A percentile compares a stretch with the other conserved stretches of the same genome.
phyloP scores from a whole-genome alignment of 2,329 filamentous ascomycete species.

The Sclerotinia minor region DNA sequence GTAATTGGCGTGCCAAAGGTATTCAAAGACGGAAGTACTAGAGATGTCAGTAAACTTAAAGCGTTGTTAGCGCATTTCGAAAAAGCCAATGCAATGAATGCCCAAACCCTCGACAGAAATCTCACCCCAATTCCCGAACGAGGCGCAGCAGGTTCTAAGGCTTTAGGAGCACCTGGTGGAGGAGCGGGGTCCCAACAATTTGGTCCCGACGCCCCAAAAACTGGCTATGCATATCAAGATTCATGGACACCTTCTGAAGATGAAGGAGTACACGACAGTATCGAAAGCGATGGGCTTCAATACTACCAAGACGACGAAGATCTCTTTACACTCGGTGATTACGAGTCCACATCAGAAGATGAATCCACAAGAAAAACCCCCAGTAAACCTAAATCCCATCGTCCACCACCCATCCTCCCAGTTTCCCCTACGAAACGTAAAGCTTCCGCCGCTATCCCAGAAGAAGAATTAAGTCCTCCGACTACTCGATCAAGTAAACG shows the following conservation, averaged over 20 bases:
- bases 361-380: not conserved
- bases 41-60: conserved; percentile 5
- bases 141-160: not conserved
- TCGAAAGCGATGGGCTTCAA: not conserved
- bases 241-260: not conserved
- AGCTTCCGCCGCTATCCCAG: not conserved
- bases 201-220: not conserved
- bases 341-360: not conserved
- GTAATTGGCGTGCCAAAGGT: not conserved
- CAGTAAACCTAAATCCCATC: not conserved
- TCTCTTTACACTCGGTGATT: not conserved
- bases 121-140: not conserved
- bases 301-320: not conserved
- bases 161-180: not conserved
- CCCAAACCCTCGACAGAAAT: not conserved
- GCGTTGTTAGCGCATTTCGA: not conserved
- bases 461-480: not conserved
- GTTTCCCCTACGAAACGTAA: not conserved
- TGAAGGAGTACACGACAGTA: not conserved
- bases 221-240: not conserved
- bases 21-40: not conserved
- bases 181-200: not conserved
- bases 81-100: conserved; percentile 10
- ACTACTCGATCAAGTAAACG: not conserved
- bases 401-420: not conserved